Base-by-base conservation (phyloP, 768 basidiomycete genomes). In the Cytidiella melzeri region DNA sequence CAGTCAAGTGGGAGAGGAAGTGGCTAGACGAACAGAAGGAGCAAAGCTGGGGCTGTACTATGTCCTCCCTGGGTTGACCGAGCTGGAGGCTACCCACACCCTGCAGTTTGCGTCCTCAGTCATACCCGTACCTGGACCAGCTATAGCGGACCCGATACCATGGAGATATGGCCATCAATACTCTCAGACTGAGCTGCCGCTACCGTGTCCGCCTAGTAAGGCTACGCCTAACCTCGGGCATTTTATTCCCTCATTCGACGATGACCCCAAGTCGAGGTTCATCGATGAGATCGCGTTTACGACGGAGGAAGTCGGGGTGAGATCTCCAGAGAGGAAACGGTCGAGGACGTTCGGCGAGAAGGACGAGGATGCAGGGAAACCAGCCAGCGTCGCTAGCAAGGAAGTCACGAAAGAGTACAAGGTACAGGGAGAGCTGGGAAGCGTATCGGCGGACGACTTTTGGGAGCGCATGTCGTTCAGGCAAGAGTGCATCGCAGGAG, bases 381-480 rank as follows among this genome's bases (percentile, higher is more conserved):
- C 26, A 50, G 50, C 19, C 51, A 30, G 39, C 34, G 62, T 57
- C 37, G 68, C 62, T 1, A 52, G 49, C 25, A 55, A 57, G 55
- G 53, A 56, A 41, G 47, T 46, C 40, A 61, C 60, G 3, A 50
- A 64, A 56, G 60, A 66, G 18, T 55, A 58, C 19, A 55, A 63
- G 48, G 57, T 64, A 61, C 55, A 60, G 45, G 81, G 78, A 41
- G 80, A 83, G 58, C 70, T 90, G 45, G 69, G 63, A 13, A 76
- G 70, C 53, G 84, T 90, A 43, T 67, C 70, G 0, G 58, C 77
- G 34, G 85, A 85, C 36, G 94, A 96, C 61, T 99, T 94, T 66
- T 99, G 95, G 94, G 93, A 96, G 67, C 79, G 92, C 13, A 93
- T 99, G 87, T 91, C 85, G 36, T 95, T 89, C 66, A 77, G 96